Evolutionary conservation across 192 early-diverging fungal genomes (phyloP), one percentile per base, ranked within the genome.

Genomic region (Nowakowskiella sp.): DNA sequence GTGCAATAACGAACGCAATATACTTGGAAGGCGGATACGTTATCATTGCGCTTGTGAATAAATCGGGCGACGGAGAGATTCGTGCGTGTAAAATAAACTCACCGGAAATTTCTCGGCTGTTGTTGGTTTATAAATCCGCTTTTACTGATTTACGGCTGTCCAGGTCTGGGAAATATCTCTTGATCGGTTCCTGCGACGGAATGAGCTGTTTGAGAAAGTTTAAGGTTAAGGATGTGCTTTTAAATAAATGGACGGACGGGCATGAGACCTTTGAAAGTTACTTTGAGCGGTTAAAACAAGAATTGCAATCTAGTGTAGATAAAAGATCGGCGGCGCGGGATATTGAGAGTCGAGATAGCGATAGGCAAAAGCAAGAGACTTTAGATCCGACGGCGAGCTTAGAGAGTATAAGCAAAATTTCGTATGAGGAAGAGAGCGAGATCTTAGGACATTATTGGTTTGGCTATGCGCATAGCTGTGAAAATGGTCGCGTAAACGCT

Each of bases 1-100:
- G 66, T 4, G 55, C 66, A 6, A 48, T 70, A 32, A 65, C 56
- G 7, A 31, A 39, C 26, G 62, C 57, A 22, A 7, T 71, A 22
- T 78, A 76, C 49, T 59, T 82, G 4, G 68, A 60, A 27, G 67
- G 64, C 31, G 78, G 78, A 45, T 78, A 75, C 49, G 77, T 81
- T 54, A 28, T 82, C 0, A 21, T 64, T 16, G 64, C 74, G n/a
- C 9, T 81, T 16, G 42, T 61, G 28, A 81, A 77, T 51, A 62
- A 65, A 34, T 61, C 64, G 34, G 64, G 68, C 6, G 67, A 77
- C 31, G 53, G 49, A 1, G 77, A 82, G 54, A 64, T 82, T 23
- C 54, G 80, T 16, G 54, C 65, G 5, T 69, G 64, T 56, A 65
- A 73, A 44, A 65, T 64, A 51, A 39, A 55, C 2, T 55, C 42